A percentile compares a stretch with the other conserved stretches of the same genome.
Conservation (phyloP, 129 eudicot genomes). For the Pulicaria dysenterica region DNA sequence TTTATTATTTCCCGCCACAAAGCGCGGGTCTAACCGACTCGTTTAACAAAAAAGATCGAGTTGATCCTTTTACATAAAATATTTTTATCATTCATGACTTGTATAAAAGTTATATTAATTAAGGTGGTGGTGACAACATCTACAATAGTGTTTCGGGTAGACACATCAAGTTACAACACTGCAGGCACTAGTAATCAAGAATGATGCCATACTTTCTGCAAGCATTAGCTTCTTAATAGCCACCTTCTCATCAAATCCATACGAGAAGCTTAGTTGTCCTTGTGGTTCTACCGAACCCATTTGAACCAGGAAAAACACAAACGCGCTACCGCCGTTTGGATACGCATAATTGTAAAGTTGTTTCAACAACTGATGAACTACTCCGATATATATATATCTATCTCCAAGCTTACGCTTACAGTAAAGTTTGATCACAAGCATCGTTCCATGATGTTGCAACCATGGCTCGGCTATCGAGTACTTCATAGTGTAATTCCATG, state of each 20-base stretch:
- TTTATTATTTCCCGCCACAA: no score
- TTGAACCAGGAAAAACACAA: constrained; percentile 46
- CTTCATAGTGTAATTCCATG: constrained; percentile 52
- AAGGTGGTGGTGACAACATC: no score
- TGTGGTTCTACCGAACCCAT: constrained; percentile 54
- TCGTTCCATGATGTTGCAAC: constrained; percentile 38
- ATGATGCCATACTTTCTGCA: constrained; percentile 48
- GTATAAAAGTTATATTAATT: no score
- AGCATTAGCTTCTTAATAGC: constrained; percentile 49
- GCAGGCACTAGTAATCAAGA: constrained; percentile 3
- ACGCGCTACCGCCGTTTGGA: constrained; percentile 46
- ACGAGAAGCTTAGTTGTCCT: constrained; percentile 53
- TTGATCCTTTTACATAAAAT: no score
- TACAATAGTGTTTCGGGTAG: no score
- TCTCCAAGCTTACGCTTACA: constrained; percentile 65
- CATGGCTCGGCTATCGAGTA: constrained; percentile 43
- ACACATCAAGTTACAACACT: constrained; percentile 12
- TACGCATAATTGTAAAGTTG: constrained; percentile 50
- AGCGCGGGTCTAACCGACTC: no score
- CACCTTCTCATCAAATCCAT: constrained; percentile 53
- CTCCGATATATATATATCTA: constrained; percentile 59
- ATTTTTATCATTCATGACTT: no score
- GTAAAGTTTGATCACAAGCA: constrained; percentile 56
- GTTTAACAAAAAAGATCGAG: no score
- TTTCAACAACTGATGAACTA: constrained; percentile 53